Percentiles rank a stretch among this genome's conserved stretches.
phyloP scores from a whole-genome alignment of 129 eudicot genomes.

The Flaveria sonorensis region DNA sequence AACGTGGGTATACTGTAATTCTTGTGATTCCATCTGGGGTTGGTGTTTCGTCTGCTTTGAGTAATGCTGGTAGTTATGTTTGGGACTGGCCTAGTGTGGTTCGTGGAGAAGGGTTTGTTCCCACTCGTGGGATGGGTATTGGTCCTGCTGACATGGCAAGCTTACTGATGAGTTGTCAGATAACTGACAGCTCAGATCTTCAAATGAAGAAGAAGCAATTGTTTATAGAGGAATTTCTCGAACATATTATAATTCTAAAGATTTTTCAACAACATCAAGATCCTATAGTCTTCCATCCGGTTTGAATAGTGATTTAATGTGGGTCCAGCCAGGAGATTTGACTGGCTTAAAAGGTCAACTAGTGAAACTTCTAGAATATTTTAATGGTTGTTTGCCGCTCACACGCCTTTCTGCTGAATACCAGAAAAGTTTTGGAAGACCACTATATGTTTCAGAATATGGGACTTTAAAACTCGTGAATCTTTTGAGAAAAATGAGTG shows the following conservation, averaged over 20 bases:
- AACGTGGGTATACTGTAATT: conserved; percentile 88
- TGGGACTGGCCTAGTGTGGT: conserved; percentile 98
- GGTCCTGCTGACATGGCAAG: conserved; percentile 45
- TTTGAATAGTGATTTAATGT: conserved; percentile 55
- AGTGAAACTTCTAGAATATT: conserved; percentile 67
- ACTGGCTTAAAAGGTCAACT: conserved; percentile 78
- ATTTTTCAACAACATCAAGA: conserved; percentile 51
- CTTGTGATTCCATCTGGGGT: conserved; percentile 85
- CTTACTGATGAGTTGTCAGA: conserved; percentile 50
- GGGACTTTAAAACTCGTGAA: conserved; percentile 69
- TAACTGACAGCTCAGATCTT: conserved; percentile 48
- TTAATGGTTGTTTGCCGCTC: conserved; percentile 67
- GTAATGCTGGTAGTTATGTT: conserved; percentile 87
- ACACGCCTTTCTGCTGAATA: conserved; percentile 77
- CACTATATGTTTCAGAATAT: conserved; percentile 76
- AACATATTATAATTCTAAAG: conserved; percentile 46
- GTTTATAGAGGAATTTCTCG: conserved; percentile 76
- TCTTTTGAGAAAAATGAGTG: conserved; percentile 77
- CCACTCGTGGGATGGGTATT: conserved; percentile 26
- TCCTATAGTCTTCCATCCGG: conserved; percentile 54
- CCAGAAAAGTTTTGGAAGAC: conserved; percentile 76
- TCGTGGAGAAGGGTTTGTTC: conserved; percentile 89
- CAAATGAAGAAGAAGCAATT: conserved; percentile 82
- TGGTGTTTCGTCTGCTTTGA: conserved; percentile 82
- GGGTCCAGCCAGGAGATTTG: conserved; percentile 93